phyloP scores from a whole-genome alignment of 2,329 filamentous ascomycete species.

The Cryphonectria naterciae region DNA sequence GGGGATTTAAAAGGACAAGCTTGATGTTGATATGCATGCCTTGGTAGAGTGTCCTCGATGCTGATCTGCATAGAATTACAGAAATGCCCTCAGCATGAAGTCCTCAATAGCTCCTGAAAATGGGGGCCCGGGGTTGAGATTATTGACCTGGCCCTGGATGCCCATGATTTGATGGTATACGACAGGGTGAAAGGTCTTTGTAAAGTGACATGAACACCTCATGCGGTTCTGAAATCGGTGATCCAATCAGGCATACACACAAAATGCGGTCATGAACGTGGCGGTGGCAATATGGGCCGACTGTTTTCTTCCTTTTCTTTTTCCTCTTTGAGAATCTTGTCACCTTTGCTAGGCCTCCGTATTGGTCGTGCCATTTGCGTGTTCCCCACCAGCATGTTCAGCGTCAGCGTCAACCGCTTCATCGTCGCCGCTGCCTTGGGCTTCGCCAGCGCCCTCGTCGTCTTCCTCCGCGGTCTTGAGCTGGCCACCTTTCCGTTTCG shows the following conservation, averaged over 20 bases:
- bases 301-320: not conserved
- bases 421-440: conserved; percentile 10
- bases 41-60: not conserved
- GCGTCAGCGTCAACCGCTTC: not conserved
- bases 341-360: not conserved
- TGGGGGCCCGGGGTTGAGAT: not conserved
- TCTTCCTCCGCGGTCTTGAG: conserved; percentile 52
- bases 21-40: not conserved
- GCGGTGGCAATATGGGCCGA: not conserved
- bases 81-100: not conserved
- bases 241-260: not conserved
- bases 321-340: not conserved
- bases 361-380: not conserved
- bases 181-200: not conserved
- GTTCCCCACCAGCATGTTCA: not conserved
- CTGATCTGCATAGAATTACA: not conserved
- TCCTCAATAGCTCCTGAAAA: not conserved
- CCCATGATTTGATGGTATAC: not conserved
- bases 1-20: too few species aligned
- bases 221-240: not conserved
- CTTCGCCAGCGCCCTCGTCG: conserved; percentile 23
- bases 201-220: not conserved
- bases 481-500: conserved; percentile 82
- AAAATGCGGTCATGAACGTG: not conserved
- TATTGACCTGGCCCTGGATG: not conserved